Conservation (phyloP, 140 eudicot genomes). For the Senecio squalidus region DNA sequence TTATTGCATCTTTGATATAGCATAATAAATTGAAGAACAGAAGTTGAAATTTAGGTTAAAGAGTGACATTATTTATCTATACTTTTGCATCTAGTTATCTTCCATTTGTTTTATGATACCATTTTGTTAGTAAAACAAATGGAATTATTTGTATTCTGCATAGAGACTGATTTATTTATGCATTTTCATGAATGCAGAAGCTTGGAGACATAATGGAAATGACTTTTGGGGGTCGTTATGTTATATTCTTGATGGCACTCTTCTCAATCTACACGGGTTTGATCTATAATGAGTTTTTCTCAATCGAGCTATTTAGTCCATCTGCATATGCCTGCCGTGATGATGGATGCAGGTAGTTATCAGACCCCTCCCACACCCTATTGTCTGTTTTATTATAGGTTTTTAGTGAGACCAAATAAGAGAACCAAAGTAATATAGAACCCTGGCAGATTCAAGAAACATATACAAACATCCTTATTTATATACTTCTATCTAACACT, state of each 20-base stretch:
- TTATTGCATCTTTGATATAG: background rate
- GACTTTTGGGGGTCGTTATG: conserved; percentile 95
- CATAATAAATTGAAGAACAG: background rate
- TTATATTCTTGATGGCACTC: conserved; percentile 75
- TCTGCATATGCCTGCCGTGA: conserved; percentile 99
- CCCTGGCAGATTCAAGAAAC: background rate
- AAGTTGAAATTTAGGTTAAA: background rate
- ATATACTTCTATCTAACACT: background rate
- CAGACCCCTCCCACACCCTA: background rate
- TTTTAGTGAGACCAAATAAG: background rate
- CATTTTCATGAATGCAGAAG: conserved; percentile 44
- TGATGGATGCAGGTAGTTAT: conserved; percentile 69
- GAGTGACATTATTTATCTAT: too few species aligned
- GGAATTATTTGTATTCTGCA: background rate
- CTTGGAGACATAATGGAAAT: conserved; percentile 95
- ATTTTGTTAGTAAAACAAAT: background rate
- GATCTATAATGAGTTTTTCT: conserved; percentile 88
- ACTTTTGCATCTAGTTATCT: too few species aligned
- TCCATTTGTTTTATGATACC: background rate
- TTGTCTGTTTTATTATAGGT: background rate
- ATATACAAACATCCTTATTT: background rate
- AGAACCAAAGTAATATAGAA: background rate
- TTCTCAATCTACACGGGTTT: conserved; percentile 94
- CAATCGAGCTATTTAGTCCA: conserved; percentile 66
- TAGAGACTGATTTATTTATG: background rate